Evolutionary conservation across 2,329 filamentous ascomycete species (phyloP), one percentile per base, ranked within the genome.

Genomic region (Colletotrichum sublineola): DNA sequence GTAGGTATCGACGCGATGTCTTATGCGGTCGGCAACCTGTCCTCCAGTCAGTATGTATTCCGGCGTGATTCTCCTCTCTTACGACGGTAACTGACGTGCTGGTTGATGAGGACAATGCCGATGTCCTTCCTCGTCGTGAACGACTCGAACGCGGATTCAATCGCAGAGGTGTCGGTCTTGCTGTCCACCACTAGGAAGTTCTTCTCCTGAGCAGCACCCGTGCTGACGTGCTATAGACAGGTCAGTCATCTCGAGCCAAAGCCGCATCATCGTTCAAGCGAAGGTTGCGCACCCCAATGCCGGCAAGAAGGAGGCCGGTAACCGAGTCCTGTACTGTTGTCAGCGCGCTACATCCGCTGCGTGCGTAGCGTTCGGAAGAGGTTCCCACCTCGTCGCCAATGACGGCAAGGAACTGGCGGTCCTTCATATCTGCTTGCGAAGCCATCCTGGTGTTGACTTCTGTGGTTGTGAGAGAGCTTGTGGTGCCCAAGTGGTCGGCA

Each of bases 161-260:
- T 98, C 69, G 93, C 87, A 3, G 93, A 86, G 65, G 89, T 96
- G 76, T 98, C 95, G 48, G 96, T 99, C 88, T 98, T 98, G 81
- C 84, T 86, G 83, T 99, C 96, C 74, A 99, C 96, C 68, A 99
- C 94, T 12, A 99, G 91, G 85, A 98, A 99, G 88, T 99, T 99
- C 87, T 97, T 97, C 81, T 98, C 93, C 50, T 93, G 90, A 80
- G 97, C 94, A 56, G 96, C 94, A 8, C 94, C 93, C 66, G 92
- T 88, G 20, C 95, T 97, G 75, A 98, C 95, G 82, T 98, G 96
- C 95, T 98, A 75, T 50, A 36, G 11, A 77, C 69, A 36, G 61
- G 44, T 62, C 33, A 53, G 61, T 9, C 57, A 31, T 58, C 40
- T 67, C 44, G 50, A 55, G 14, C 7, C 57, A 52, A 44, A 56